These are phyloP conservation scores for Hanseniaspora hatyaiensis DNA, from an alignment of 805 yeast genomes.

Conservation along the genomic window DNA sequence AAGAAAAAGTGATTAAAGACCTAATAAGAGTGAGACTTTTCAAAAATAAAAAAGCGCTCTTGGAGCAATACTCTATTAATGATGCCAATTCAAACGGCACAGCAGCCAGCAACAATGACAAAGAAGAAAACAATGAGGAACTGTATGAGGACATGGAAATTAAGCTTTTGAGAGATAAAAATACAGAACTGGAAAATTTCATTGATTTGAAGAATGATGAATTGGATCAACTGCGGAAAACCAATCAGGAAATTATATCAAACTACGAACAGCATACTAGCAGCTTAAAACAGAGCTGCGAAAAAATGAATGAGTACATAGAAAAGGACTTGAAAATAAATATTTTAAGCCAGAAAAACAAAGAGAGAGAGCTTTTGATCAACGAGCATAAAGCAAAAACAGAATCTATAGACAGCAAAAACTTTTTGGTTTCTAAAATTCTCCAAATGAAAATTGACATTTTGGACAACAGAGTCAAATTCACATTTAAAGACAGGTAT, in stretches of 20 bases:
- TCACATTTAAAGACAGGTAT: slow-evolving; percentile 6
- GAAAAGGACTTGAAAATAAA: slow-evolving; percentile 16
- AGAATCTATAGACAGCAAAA: not conserved
- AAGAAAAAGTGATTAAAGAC: slow-evolving; percentile 11
- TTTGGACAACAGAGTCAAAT: not conserved
- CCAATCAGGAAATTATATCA: slow-evolving; percentile 19
- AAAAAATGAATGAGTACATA: slow-evolving; percentile 5
- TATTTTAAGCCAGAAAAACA: not conserved
- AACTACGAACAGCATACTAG: slow-evolving; percentile 18
- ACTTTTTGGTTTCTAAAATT: not conserved
- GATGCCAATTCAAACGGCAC: not conserved
- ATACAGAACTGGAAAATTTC: slow-evolving; percentile 23
- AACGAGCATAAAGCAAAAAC: not conserved
- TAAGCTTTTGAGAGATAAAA: not conserved
- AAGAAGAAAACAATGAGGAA: not conserved
- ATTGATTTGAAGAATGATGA: slow-evolving; percentile 29
- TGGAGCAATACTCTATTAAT: slow-evolving; percentile 3
- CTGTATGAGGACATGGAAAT: slow-evolving; percentile 2
- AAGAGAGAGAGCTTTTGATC: not conserved
- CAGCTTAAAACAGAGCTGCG: not conserved
- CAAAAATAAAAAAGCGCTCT: not conserved
- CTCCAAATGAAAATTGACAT: slow-evolving; percentile 1
- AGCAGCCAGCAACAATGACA: too few species aligned
- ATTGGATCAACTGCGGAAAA: slow-evolving; percentile 19
- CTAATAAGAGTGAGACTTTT: slow-evolving; percentile 7